Base-by-base conservation (phyloP, 2,329 filamentous ascomycete genomes). In the Nemania bipapillata region DNA sequence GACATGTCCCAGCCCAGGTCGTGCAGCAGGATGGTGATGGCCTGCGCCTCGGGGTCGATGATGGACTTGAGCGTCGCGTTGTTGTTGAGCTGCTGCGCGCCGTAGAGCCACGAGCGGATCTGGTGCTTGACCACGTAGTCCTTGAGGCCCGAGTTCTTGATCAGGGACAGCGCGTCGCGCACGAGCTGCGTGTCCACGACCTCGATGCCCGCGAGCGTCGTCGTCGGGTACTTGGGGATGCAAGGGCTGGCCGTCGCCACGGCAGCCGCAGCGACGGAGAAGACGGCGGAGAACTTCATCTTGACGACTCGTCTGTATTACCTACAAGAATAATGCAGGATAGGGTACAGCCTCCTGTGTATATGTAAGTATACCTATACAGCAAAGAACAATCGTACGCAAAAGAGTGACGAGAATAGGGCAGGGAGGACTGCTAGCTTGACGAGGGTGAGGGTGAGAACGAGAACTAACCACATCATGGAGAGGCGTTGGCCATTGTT, bases 1-100 rank as follows among this genome's bases (percentile, higher is more conserved):
- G 65, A 54, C 70, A 62, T 61, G 62, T 72, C 70, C 70, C 70
- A 72, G 59, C 70, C 70, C 28, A 72, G 65, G 20, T 72, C 70
- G 59, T 72, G 70, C 8, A 72, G 65, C 9, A 72, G 54, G 15
- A 65, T 66, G 47, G 61, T 67, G 45, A 72, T 4, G 42, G 63
- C 63, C 52, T 66, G 63, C 17, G 58, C 58, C 47, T 66, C 64
- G 6, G 59, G 30, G 53, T 55, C 53, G 53, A 55, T 32, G 53
- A 55, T 20, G n/a, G 53, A 55, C 53, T 55, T 70, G 30, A 70
- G 65, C 1, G 68, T 68, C 5, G 57, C 68, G 37, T 71, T 71
- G 32, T 68, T 63, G 69, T 71, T 71, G 45, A 69, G 58, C 59
- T 66, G 57, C 55, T 68, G 66, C 20, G 63, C 69, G 24, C 69